phyloP scores from a whole-genome alignment of 1,284 basidiomycete species.

The Leccinum pachyderme region DNA sequence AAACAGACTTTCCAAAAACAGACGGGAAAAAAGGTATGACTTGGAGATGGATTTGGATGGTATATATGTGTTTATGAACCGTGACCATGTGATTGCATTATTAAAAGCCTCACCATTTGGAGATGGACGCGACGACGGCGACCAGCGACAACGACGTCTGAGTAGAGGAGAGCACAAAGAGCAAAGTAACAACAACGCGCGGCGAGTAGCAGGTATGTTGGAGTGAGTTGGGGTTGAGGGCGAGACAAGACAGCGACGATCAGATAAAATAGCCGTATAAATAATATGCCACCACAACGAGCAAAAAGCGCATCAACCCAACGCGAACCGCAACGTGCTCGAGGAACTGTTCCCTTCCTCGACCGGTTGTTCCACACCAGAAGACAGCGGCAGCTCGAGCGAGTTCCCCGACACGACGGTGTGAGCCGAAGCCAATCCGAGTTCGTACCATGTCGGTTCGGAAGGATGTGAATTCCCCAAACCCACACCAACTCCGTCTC shows the following conservation, averaged over 20 bases:
- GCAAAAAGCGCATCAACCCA: slow-evolving; percentile 20
- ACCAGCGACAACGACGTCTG: background rate
- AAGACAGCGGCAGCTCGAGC: slow-evolving; percentile 17
- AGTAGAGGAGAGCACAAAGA: background rate
- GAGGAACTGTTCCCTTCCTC: slow-evolving; percentile 28
- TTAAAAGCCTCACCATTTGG: background rate
- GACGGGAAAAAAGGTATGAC: background rate
- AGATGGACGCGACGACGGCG: background rate
- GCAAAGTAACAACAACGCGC: background rate
- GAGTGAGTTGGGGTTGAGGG: background rate
- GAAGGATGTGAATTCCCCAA: slow-evolving; percentile 10
- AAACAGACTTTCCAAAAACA: background rate
- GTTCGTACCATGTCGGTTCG: slow-evolving; percentile 29
- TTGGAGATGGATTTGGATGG: background rate
- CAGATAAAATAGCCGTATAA: slow-evolving; percentile 28
- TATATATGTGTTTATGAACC: background rate
- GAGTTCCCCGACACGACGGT: slow-evolving; percentile 7
- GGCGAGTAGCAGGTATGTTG: background rate
- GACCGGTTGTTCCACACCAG: slow-evolving; percentile 13
- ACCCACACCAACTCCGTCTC: slow-evolving; percentile 23
- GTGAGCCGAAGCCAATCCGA: slow-evolving; percentile 23
- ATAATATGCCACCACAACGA: slow-evolving; percentile 11
- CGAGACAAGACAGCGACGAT: background rate
- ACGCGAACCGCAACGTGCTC: slow-evolving; percentile 30
- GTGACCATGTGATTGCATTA: background rate